A percentile compares a stretch with the other conserved stretches of the same genome.
Conservation (phyloP, 1,284 basidiomycete genomes). For the Exsudoporus floridanus region DNA sequence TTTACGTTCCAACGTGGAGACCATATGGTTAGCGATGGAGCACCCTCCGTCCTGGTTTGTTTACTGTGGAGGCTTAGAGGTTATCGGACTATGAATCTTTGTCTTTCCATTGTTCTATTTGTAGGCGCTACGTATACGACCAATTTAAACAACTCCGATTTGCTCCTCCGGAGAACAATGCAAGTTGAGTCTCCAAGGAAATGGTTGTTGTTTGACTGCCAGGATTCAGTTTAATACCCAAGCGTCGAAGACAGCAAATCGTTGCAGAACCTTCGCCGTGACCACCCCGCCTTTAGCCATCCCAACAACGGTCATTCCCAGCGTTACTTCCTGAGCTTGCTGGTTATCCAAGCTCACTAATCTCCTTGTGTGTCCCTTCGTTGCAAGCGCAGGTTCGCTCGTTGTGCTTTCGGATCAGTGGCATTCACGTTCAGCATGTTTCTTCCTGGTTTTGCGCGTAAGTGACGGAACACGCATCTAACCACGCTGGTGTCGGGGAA, state of each 20-base stretch:
- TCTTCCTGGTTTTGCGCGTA: conserved; percentile 50
- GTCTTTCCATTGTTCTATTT: conserved; percentile 25
- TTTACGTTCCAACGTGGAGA: conserved; percentile 9
- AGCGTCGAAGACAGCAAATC: background rate
- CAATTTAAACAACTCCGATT: conserved; percentile 1
- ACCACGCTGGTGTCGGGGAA: background rate
- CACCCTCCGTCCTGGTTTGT: conserved; percentile 1
- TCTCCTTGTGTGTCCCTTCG: conserved; percentile 4
- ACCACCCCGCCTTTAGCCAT: conserved; percentile 1
- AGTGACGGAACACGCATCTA: conserved; percentile 24
- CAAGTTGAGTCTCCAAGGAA: conserved; percentile 24
- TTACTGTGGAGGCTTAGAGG: conserved; percentile 17
- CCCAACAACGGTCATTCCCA: background rate
- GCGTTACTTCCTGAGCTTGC: conserved; percentile 17
- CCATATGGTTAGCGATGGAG: conserved; percentile 1
- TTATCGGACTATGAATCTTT: conserved; percentile 18
- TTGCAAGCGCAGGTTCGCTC: conserved; percentile 31
- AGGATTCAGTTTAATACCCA: conserved; percentile 5
- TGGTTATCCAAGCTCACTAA: conserved; percentile 28
- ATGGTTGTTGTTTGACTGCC: conserved; percentile 9
- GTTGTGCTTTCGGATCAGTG: background rate
- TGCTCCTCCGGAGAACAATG: conserved; percentile 28
- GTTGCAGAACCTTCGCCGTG: background rate
- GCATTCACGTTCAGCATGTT: conserved; percentile 30
- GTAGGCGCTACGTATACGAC: conserved; percentile 3